Percentiles rank a stretch among this genome's conserved stretches.
These are phyloP conservation scores for Martensiomyces pterosporus DNA, from an alignment of 192 early-diverging fungal species.

Conservation along the genomic window DNA sequence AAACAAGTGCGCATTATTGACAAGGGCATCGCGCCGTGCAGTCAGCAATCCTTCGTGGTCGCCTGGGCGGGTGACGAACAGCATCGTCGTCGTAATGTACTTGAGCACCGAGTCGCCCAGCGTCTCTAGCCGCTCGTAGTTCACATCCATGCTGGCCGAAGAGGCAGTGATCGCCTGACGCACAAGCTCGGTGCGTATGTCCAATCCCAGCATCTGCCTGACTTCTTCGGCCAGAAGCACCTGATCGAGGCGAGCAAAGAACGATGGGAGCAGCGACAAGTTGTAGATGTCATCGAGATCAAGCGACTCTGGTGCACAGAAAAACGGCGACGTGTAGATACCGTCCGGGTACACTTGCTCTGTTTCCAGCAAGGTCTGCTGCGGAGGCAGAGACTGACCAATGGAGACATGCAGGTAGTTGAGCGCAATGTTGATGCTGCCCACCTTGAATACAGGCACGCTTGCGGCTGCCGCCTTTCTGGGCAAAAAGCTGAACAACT, in stretches of 20 bases:
- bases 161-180: constrained; percentile 72
- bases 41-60: constrained; percentile 80
- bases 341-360: constrained; percentile 13
- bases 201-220: constrained; percentile 33
- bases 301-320: constrained; percentile 31
- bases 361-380: no score
- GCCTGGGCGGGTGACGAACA: constrained; percentile 71
- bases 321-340: constrained; percentile 44
- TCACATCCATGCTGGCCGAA: constrained; percentile 58
- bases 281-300: constrained; percentile 15
- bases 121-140: constrained; percentile 87
- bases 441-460: background rate
- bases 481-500: no score
- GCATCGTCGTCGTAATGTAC: constrained; percentile 61
- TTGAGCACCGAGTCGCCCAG: constrained; percentile 90
- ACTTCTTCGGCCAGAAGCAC: constrained; percentile 52
- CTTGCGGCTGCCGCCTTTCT: background rate
- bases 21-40: constrained; percentile 60
- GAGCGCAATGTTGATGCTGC: background rate
- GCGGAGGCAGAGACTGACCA: no score
- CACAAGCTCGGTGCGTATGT: constrained; percentile 41
- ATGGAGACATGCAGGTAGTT: background rate
- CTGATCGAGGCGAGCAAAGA: constrained; percentile 58
- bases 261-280: constrained; percentile 57
- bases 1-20: constrained; percentile 75